Evolutionary conservation across 371 early-diverging fungal species (phyloP), one percentile per base, ranked within the genome.

Genomic region (Lichtheimia ramosa): DNA sequence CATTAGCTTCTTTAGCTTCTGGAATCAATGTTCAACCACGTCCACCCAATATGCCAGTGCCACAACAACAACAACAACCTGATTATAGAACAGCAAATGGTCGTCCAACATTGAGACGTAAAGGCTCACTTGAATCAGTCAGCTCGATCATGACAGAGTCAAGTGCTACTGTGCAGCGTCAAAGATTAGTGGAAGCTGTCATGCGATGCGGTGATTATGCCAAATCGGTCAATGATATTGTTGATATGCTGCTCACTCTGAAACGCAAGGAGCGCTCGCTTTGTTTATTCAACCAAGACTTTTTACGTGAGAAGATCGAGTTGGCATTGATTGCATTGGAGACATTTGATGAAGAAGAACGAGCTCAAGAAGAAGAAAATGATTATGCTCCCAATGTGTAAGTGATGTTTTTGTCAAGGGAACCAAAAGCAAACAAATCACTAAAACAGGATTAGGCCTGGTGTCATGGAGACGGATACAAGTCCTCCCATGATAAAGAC

Each of bases 221-320:
- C 5, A 71, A 72, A 7, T 46, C 61, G 2, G 48, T 59, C 0
- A 41, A 53, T 2, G 83, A 83, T 58, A 81, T 81, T 48, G 78
- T 83, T 1, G 83, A 83, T 14, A 71, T 83, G 71, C 49, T 83
- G 2, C 40, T 83, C 51, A 77, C 81, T 5, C 59, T 83, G 21
- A 77, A 73, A 50, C 56, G 70, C 28, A 81, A 80, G 43, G 83
- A 83, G 46, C 59, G 81, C 20, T 72, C 79, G 0, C 40, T 79
- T 7, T 83, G 83, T 59, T 51, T 79, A 7, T 83, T 83, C 51
- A 83, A 83, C 55, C 70, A 65, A 8, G 77, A 80, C 39, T 77
- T 79, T 54, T 56, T 81, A 46, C 54, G 61, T 41, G 73, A 76
- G 14, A 83, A 75, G 59, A 72, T 83, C 12, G 16, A 71, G 15